Base-by-base conservation (phyloP, 2,329 filamentous ascomycete species). In the Monilinia fructigena region DNA sequence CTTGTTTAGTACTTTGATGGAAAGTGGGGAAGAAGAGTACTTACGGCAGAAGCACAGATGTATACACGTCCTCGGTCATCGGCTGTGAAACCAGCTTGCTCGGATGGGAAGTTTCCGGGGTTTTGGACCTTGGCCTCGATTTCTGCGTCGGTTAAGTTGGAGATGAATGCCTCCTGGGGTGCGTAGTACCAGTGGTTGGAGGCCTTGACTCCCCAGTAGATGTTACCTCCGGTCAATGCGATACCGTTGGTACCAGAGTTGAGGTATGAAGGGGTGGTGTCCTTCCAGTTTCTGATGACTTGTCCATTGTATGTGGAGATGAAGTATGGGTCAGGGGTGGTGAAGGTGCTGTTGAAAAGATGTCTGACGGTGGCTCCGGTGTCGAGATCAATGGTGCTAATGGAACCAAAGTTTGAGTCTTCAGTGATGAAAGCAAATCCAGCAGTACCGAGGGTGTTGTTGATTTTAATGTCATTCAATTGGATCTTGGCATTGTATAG, bases 241-340 rank as follows among this genome's bases (percentile, higher is more conserved):
- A 60, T 60, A 0, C 45, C 58, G 45, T 60, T 60, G 8, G 45
- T 60, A 8, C 45, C 58, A 0, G 58, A 50, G 20, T 60, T 60
- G 4, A 60, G 58, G 10, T 38, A 38, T 2, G 58, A 60, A 38
- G 58, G 45, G 1, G 2, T 60, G n/a, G 58, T 60, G 3, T 45
- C 58, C 4, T 5, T 26, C 58, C 45, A 50, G 45, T 50, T 60
- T 60, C 58, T 50, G 58, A 60, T 60, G 14, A 60, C 58, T 38
- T 60, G 26, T 38, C 58, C 58, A 2, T 60, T 38, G 14, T 60
- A 60, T n/a, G 48, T 60, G n/a, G 58, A 60, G n/a, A 50, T 50
- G 8, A 60, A 60, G 31, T 60, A 3, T 1, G 58, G 45, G 23
- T 60, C 58, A 2, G 45, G 58, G 4, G 7, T 60, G 1, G 58